Evolutionary conservation across 768 basidiomycete genomes (phyloP).

Genomic region (Termitomyces sp.): DNA sequence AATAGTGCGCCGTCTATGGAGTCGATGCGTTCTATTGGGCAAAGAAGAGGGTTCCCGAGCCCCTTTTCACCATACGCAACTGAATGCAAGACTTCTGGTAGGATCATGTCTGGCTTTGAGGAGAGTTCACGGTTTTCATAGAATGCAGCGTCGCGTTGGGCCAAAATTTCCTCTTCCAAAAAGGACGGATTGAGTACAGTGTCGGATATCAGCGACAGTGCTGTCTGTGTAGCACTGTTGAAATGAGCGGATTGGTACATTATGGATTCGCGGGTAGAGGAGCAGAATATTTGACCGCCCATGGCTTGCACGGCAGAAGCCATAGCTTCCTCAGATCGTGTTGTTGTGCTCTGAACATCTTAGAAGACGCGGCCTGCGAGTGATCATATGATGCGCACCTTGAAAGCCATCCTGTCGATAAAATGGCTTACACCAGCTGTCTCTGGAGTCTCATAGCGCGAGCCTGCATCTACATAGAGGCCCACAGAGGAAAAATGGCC

Average conservation of each 20-base stretch:
- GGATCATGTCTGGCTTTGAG: constrained; percentile 86
- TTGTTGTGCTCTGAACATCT: constrained; percentile 57
- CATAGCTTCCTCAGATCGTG: constrained; percentile 74
- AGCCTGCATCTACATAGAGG: constrained; percentile 90
- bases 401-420: constrained; percentile 93
- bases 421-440: constrained; percentile 87
- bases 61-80: constrained; percentile 76
- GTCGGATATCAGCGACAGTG: constrained; percentile 86
- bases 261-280: constrained; percentile 88
- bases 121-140: constrained; percentile 89
- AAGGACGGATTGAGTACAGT: constrained; percentile 80
- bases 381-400: constrained; percentile 43
- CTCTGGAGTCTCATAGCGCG: constrained; percentile 74
- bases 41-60: constrained; percentile 87
- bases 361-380: background rate
- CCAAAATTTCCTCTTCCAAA: constrained; percentile 69
- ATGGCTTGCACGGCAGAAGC: constrained; percentile 72
- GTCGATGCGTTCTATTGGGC: constrained; percentile 78
- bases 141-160: constrained; percentile 79
- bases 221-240: constrained; percentile 72
- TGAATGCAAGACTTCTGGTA: constrained; percentile 85
- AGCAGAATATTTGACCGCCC: constrained; percentile 89
- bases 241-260: constrained; percentile 99
- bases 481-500: constrained; percentile 95
- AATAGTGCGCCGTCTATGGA: constrained; percentile 58